A percentile compares a stretch with the other conserved stretches of the same genome.
Conservation (phyloP, 2,329 filamentous ascomycete species). For the Fusarium fujikuroi region DNA sequence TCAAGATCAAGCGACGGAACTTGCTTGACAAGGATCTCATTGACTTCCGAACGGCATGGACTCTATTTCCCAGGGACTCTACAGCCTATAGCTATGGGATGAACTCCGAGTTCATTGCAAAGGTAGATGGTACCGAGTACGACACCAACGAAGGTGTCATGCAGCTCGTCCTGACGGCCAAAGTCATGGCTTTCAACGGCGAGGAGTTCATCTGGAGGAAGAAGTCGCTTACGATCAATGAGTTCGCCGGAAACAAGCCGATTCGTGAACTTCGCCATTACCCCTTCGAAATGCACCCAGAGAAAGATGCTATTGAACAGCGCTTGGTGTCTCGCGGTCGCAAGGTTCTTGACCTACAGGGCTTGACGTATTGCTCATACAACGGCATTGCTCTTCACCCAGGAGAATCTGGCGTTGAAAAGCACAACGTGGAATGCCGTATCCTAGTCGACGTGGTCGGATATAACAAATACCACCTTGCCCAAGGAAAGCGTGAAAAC, state of each 20-base stretch:
- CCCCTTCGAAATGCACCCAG: slow-evolving; percentile 50
- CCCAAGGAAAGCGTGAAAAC: slow-evolving; percentile 50
- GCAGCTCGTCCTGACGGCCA: slow-evolving; percentile 45
- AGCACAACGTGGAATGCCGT: slow-evolving; percentile 54
- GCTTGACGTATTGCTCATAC: slow-evolving; percentile 55
- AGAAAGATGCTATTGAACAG: slow-evolving; percentile 44
- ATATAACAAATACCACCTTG: slow-evolving; percentile 55
- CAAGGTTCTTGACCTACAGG: slow-evolving; percentile 55
- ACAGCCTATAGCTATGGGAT: slow-evolving; percentile 53
- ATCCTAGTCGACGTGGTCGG: slow-evolving; percentile 55
- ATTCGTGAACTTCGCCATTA: slow-evolving; percentile 54
- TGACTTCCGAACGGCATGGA: slow-evolving; percentile 57
- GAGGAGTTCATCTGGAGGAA: slow-evolving; percentile 55
- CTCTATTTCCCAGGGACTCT: slow-evolving; percentile 54
- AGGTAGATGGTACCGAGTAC: slow-evolving; percentile 51
- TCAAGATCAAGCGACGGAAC: slow-evolving; percentile 50
- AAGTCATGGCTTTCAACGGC: slow-evolving; percentile 54
- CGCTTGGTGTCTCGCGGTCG: slow-evolving; percentile 50
- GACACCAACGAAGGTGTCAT: slow-evolving; percentile 6
- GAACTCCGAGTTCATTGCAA: slow-evolving; percentile 56
- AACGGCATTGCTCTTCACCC: slow-evolving; percentile 52
- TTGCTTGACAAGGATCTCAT: slow-evolving; percentile 53
- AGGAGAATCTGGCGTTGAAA: slow-evolving; percentile 27
- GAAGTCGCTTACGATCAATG: slow-evolving; percentile 44
- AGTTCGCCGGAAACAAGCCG: slow-evolving; percentile 55